Percentiles rank a stretch among this genome's conserved stretches.
phyloP scores from a whole-genome alignment of 164 flowering plant genomes.

The Magnolia sinica region DNA sequence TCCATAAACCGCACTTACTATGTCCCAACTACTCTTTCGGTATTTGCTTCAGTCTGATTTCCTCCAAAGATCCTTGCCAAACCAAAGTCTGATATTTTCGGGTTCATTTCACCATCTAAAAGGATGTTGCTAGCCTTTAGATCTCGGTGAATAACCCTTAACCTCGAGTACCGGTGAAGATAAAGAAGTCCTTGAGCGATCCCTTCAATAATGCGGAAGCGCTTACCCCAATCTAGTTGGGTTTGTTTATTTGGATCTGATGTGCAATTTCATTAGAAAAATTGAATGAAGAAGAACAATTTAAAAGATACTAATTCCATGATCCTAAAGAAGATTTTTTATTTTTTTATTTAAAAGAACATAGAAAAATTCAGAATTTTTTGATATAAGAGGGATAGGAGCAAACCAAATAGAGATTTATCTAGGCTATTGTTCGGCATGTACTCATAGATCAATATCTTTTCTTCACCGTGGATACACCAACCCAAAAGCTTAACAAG shows the following conservation, averaged over 20 bases:
- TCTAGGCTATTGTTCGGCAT: slow-evolving; percentile 36
- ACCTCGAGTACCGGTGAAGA: slow-evolving; percentile 18
- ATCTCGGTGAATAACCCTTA: slow-evolving; percentile 15
- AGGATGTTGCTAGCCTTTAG: slow-evolving; percentile 17
- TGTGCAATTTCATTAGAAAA: too few species aligned
- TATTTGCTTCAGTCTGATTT: slow-evolving; percentile 22
- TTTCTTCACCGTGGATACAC: slow-evolving; percentile 32
- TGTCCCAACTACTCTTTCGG: slow-evolving; percentile 32
- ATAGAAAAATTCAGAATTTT: background rate
- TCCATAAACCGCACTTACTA: slow-evolving; percentile 23
- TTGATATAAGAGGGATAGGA: background rate
- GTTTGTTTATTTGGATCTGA: slow-evolving; percentile 18
- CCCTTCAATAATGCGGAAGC: slow-evolving; percentile 18
- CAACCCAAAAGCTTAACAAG: slow-evolving; percentile 39
- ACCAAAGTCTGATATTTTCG: slow-evolving; percentile 49
- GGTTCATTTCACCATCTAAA: slow-evolving; percentile 16
- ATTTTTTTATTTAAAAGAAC: background rate
- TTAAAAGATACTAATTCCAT: background rate
- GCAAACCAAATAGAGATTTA: slow-evolving; percentile 25
- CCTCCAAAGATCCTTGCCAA: slow-evolving; percentile 38
- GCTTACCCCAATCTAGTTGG: slow-evolving; percentile 19
- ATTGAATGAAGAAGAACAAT: background rate
- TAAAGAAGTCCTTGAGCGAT: slow-evolving; percentile 17
- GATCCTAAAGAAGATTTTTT: background rate
- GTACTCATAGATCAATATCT: slow-evolving; percentile 39